A percentile compares a stretch with the other conserved stretches of the same genome.
phyloP scores from a whole-genome alignment of 139 green algal genomes.

The Chlamydomonas urium region DNA sequence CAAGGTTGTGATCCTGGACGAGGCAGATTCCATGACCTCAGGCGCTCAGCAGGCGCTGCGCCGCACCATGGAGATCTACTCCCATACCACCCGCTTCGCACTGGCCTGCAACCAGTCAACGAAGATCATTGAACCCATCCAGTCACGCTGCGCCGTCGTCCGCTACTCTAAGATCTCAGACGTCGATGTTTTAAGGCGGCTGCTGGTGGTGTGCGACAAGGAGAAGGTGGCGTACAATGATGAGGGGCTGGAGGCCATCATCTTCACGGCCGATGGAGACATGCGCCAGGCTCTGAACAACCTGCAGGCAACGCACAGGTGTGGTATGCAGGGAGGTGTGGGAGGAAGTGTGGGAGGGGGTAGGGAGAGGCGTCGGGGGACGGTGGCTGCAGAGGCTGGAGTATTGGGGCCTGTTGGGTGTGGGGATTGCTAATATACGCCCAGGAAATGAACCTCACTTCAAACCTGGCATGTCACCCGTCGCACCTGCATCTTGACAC shows the following conservation, averaged over 20 bases:
- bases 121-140: slow-evolving; percentile 99
- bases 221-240: slow-evolving; percentile 50
- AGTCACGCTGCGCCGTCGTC: slow-evolving; percentile 96
- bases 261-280: slow-evolving; percentile 98
- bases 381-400: not conserved
- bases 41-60: slow-evolving; percentile 95
- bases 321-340: not conserved
- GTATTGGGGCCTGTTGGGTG: too few species aligned
- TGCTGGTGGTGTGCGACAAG: slow-evolving; percentile 70
- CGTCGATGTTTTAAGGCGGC: slow-evolving; percentile 78
- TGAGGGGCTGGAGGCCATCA: slow-evolving; percentile 87
- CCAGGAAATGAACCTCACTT: too few species aligned
- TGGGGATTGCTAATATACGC: not conserved
- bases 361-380: not conserved
- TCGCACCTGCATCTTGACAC: too few species aligned
- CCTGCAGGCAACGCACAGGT: slow-evolving; percentile 91
- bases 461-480: too few species aligned
- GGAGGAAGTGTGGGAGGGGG: not conserved
- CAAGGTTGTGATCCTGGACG: slow-evolving; percentile 98
- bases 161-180: slow-evolving; percentile 83
- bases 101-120: slow-evolving; percentile 93
- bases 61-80: slow-evolving; percentile 98
- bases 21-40: slow-evolving; percentile 94
- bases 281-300: slow-evolving; percentile 99
- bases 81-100: slow-evolving; percentile 91